These are phyloP conservation scores for Beauveria rudraprayagi DNA, from an alignment of 2,329 filamentous ascomycete genomes.

Conservation along the genomic window DNA sequence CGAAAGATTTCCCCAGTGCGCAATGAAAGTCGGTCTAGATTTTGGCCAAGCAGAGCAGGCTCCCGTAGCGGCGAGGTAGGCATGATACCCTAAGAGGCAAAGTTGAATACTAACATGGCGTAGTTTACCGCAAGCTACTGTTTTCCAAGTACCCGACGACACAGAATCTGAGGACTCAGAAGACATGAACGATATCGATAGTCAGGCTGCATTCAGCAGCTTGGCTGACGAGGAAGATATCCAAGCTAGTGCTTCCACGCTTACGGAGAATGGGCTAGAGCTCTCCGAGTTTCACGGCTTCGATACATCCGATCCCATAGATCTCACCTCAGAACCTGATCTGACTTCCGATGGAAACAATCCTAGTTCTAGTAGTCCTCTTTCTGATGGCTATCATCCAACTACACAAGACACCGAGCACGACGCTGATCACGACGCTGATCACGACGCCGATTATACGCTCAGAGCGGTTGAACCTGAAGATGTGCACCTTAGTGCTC, in stretches of 20 bases:
- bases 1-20: constrained; percentile 30
- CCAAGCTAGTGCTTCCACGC: background rate
- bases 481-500: background rate
- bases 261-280: background rate
- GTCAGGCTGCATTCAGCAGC: constrained; percentile 14
- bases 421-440: background rate
- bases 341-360: background rate
- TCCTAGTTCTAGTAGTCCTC: background rate
- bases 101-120: constrained; percentile 15
- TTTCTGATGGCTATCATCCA: background rate
- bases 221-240: constrained; percentile 18
- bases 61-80: background rate
- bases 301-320: constrained; percentile 4
- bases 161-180: constrained; percentile 19
- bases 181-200: background rate
- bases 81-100: too few relatives aligned
- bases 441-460: background rate
- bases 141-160: constrained; percentile 37
- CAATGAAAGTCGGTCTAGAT: constrained; percentile 26
- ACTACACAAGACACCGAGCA: background rate
- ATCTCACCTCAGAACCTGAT: constrained; percentile 9
- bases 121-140: constrained; percentile 19
- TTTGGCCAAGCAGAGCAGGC: constrained; percentile 21
- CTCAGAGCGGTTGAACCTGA: background rate
- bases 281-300: background rate